Conservation (phyloP, 345 rosid genomes). For the Ceriops tagal region DNA sequence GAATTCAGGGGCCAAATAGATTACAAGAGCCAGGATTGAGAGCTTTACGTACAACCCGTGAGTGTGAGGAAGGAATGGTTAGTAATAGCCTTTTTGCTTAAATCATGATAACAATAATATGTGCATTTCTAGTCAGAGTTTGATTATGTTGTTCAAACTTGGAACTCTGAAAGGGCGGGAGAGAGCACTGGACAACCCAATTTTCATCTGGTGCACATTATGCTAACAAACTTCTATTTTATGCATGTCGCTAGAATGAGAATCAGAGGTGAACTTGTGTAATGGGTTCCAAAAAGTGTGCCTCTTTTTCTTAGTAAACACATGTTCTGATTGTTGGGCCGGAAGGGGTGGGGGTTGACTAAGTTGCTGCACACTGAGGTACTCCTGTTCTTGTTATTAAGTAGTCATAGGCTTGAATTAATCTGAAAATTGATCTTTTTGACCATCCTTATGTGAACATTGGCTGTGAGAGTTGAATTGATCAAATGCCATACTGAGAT, state of each 20-base stretch:
- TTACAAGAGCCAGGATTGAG: conserved; percentile 70
- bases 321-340: too few relatives aligned
- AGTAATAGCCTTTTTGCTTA: conserved; percentile 17
- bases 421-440: too few relatives aligned
- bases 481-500: conserved; percentile 3
- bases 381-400: too few relatives aligned
- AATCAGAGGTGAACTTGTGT: neutral
- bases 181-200: too few relatives aligned
- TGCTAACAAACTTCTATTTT: too few relatives aligned
- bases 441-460: too few relatives aligned
- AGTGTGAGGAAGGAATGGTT: conserved; percentile 84
- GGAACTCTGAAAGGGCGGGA: neutral
- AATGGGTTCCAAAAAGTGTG: neutral
- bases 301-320: neutral
- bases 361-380: too few relatives aligned
- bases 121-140: neutral
- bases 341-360: neutral
- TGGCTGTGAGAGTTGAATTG: neutral
- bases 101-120: neutral
- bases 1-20: conserved; percentile 63
- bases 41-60: conserved; percentile 69
- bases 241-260: too few relatives aligned
- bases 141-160: neutral
- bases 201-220: too few relatives aligned
- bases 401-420: too few relatives aligned